Conservation (phyloP, 1,284 basidiomycete genomes). For the Lentinula novae-zelandiae region DNA sequence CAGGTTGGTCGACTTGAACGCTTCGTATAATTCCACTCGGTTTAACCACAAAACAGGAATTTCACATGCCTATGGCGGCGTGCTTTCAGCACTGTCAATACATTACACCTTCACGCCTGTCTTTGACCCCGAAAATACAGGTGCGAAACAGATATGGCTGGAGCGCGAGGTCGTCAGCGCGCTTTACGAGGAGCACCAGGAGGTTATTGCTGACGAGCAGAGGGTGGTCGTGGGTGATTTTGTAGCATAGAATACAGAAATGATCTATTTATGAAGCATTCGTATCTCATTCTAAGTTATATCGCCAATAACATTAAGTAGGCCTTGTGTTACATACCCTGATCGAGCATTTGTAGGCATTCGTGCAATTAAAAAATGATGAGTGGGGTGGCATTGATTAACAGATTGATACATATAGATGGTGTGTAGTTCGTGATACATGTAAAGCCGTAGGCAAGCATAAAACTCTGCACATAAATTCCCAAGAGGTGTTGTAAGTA, state of each 20-base stretch:
- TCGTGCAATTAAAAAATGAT: neutral
- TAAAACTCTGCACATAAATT: neutral
- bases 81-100: constrained; percentile 82
- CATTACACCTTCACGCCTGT: constrained; percentile 71
- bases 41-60: constrained; percentile 55
- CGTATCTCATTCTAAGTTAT: neutral
- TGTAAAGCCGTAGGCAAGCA: neutral
- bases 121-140: constrained; percentile 25
- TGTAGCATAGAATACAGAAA: neutral
- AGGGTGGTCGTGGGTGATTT: constrained; percentile 49
- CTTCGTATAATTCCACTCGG: constrained; percentile 9
- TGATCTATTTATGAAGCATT: neutral
- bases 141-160: constrained; percentile 45
- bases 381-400: constrained; percentile 1
- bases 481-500: neutral
- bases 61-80: constrained; percentile 91
- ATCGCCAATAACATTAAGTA: neutral
- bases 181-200: constrained; percentile 59
- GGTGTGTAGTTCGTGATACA: neutral
- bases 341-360: neutral
- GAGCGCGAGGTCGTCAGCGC: constrained; percentile 81
- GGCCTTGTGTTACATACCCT: neutral
- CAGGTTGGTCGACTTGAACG: constrained; percentile 37
- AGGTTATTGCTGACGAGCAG: constrained; percentile 49
- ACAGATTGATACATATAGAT: neutral